Evolutionary conservation across 2,329 filamentous ascomycete species (phyloP), one percentile per base, ranked within the genome.

Genomic region (Simplicillium sp.): DNA sequence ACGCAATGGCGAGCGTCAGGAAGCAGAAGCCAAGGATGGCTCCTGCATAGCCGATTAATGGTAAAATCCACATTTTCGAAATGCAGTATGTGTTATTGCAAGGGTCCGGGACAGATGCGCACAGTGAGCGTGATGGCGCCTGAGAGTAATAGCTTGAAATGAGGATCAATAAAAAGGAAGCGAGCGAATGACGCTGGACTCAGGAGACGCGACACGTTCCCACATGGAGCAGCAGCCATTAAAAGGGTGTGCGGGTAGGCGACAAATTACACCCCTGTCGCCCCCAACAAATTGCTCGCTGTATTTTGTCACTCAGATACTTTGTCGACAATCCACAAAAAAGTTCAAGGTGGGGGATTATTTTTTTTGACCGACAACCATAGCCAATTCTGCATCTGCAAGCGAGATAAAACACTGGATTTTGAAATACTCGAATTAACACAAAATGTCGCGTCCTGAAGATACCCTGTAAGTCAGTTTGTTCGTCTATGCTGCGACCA

Each of bases 1-100:
- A 96, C 32, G 92, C 92, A 57, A 98, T 97, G 42, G 90, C 88
- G 46, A 98, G 73, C 15, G 92, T 97, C 50, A 98, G 71, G 66
- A 98, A 97, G 55, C 78, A 80, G 68, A 98, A 98, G 59, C 90
- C 90, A 46, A 95, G 68, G 48, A 88, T 66, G 51, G 94, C 80
- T 56, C 92, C 92, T 29, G 88, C 63, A 57, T 95, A 96, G 55
- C 92, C 92, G 54, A 98, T 70, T 34, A 97, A 68, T 54, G 90
- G 89, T 56, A 98, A 70, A 68, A 98, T 87, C 87, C 89, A 97
- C 92, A 97, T 96, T 49, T 48, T 77, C 58, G 44, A 45, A 33
- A 34, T 34, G 42, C 25, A 18, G 12, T 13, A 18, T 25, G n/a
- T n/a, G n/a, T n/a, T n/a, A n/a, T n/a, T n/a, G 29, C 35, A n/a